A percentile compares a stretch with the other conserved stretches of the same genome.
Evolutionary conservation across 164 flowering plant species (phyloP).

Genomic region (Warburgia ugandensis): DNA sequence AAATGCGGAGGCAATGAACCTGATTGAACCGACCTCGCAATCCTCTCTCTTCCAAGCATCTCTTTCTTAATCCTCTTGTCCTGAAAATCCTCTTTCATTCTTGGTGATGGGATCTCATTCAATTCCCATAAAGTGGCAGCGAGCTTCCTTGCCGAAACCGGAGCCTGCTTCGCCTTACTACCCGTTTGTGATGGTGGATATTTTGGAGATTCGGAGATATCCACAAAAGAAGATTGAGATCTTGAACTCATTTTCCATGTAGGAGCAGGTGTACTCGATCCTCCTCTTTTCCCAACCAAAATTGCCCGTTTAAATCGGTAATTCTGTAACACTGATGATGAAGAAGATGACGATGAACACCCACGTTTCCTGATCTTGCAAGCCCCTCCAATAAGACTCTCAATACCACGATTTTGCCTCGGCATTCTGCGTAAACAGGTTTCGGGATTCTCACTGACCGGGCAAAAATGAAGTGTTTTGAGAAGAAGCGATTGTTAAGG

Average conservation of each 20-base stretch:
- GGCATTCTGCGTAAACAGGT: conserved; percentile 37
- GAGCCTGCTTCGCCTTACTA: conserved; percentile 26
- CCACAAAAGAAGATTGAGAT: conserved; percentile 35
- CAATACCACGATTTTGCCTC: conserved; percentile 34
- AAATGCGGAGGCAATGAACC: conserved; percentile 78
- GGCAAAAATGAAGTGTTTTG: background rate
- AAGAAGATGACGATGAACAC: conserved; percentile 67
- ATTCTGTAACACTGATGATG: conserved; percentile 53
- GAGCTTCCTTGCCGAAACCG: conserved; percentile 86
- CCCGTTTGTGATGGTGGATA: conserved; percentile 26
- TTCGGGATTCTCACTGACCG: background rate
- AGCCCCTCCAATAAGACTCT: conserved; percentile 32
- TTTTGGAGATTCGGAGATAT: conserved; percentile 33
- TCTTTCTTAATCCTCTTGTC: conserved; percentile 34
- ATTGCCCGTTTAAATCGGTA: conserved; percentile 74
- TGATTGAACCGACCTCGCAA: conserved; percentile 30
- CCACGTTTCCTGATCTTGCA: conserved; percentile 78
- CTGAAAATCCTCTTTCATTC: conserved; percentile 21
- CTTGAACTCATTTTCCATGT: conserved; percentile 52
- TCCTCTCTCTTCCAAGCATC: conserved; percentile 27
- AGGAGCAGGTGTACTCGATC: conserved; percentile 75
- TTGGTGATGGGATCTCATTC: conserved; percentile 56
- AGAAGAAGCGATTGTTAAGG: background rate
- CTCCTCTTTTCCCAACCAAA: conserved; percentile 50
- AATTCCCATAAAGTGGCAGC: conserved; percentile 97